A percentile compares a stretch with the other conserved stretches of the same genome.
Evolutionary conservation across 1,139 yeast species (phyloP).

Genomic region (Yamadazyma epiphylla): DNA sequence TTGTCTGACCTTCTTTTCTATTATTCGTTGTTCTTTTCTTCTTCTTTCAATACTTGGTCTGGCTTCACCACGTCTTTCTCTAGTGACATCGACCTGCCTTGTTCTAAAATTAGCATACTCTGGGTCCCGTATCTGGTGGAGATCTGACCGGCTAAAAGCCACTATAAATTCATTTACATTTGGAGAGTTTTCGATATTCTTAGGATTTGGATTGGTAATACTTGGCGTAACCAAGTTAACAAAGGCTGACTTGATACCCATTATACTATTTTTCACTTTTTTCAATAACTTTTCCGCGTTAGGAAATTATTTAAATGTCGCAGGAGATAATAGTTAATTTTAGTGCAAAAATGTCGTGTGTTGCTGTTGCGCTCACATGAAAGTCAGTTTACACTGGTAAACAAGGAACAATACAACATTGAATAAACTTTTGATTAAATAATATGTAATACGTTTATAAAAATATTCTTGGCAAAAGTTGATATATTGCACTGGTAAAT

Average conservation of each 20-base stretch:
- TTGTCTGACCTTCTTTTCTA: conserved; percentile 1
- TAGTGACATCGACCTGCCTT: background rate
- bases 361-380: too few species aligned
- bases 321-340: too few species aligned
- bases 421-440: too few species aligned
- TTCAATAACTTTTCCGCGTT: conserved; percentile 1
- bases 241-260: conserved; percentile 11
- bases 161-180: background rate
- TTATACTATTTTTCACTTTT: conserved; percentile 1
- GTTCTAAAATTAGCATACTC: background rate
- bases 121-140: background rate
- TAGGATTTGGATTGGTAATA: conserved; percentile 10
- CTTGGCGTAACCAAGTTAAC: conserved; percentile 12
- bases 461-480: too few species aligned
- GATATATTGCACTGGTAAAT: too few species aligned
- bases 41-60: conserved; percentile 1
- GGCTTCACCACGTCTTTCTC: background rate
- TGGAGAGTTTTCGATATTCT: background rate
- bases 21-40: background rate
- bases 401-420: too few species aligned
- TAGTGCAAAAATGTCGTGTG: too few species aligned
- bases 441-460: too few species aligned
- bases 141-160: background rate
- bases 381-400: too few species aligned
- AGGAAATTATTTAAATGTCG: conserved; percentile 3